phyloP scores from a whole-genome alignment of 495 filamentous ascomycete species.

The Cudoniella acicularis region DNA sequence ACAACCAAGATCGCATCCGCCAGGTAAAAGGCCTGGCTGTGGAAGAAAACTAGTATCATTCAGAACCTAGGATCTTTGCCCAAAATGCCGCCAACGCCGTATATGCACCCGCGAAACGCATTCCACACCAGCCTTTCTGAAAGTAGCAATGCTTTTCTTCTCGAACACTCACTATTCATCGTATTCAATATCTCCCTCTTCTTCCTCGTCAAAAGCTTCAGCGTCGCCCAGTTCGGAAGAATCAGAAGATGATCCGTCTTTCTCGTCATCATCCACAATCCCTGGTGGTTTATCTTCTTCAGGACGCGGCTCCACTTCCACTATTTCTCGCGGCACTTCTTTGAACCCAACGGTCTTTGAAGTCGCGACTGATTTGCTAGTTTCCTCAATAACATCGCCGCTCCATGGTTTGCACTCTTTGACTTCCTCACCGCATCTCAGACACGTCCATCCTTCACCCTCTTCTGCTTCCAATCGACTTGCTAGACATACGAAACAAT shows the following conservation, averaged over 20 bases:
- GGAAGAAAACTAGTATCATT: too few species aligned
- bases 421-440: slow-evolving; percentile 80
- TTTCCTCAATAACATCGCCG: slow-evolving; percentile 73
- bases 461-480: slow-evolving; percentile 87
- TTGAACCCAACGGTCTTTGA: slow-evolving; percentile 70
- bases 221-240: slow-evolving; percentile 15
- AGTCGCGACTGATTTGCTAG: slow-evolving; percentile 36
- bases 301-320: slow-evolving; percentile 19
- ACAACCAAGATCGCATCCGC: too few species aligned
- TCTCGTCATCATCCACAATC: neutral
- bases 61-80: too few species aligned
- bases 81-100: too few species aligned
- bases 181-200: slow-evolving; percentile 18
- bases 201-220: slow-evolving; percentile 22
- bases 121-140: neutral
- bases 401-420: slow-evolving; percentile 92
- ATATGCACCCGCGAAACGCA: too few species aligned
- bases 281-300: slow-evolving; percentile 4
- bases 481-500: slow-evolving; percentile 97
- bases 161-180: slow-evolving; percentile 6
- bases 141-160: neutral
- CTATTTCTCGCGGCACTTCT: slow-evolving; percentile 30
- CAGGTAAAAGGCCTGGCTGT: too few species aligned
- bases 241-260: slow-evolving; percentile 7
- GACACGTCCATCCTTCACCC: slow-evolving; percentile 92